Evolutionary conservation across 2,329 filamentous ascomycete genomes (phyloP).

Genomic region (Claviceps monticola): DNA sequence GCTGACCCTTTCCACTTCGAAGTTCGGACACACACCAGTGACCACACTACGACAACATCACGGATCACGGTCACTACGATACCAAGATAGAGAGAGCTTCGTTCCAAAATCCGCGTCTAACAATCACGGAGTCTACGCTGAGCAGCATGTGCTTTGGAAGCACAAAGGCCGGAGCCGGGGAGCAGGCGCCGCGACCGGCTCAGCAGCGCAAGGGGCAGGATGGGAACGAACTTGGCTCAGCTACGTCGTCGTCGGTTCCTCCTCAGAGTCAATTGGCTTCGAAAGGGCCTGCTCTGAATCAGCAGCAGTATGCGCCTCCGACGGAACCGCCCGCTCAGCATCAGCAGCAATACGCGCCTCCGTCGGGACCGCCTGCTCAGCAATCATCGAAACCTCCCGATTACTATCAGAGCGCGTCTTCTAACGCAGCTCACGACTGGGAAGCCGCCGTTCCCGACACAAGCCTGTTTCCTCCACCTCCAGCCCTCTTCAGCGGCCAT

Average conservation of each 20-base stretch:
- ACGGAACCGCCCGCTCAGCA: slow-evolving; percentile 16
- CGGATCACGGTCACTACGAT: too few species aligned
- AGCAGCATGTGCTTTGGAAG: slow-evolving; percentile 35
- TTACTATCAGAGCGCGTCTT: too few species aligned
- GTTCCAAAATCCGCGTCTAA: too few species aligned
- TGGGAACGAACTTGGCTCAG: slow-evolving; percentile 10
- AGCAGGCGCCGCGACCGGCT: slow-evolving; percentile 26
- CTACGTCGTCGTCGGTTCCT: slow-evolving; percentile 8
- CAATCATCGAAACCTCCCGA: too few species aligned
- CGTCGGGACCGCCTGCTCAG: slow-evolving; percentile 14
- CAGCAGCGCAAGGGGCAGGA: slow-evolving; percentile 10
- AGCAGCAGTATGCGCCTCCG: slow-evolving; percentile 15
- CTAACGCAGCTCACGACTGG: slow-evolving; percentile 51
- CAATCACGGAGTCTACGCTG: background rate
- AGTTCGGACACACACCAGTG: too few species aligned
- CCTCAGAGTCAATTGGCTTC: slow-evolving; percentile 1
- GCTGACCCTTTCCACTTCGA: too few species aligned
- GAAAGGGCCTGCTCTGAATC: slow-evolving; percentile 7
- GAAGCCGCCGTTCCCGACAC: slow-evolving; percentile 57
- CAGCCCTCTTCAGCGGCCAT: slow-evolving; percentile 48
- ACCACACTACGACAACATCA: too few species aligned
- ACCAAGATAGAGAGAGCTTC: too few species aligned
- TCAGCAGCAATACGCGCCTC: slow-evolving; percentile 15
- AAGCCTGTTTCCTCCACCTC: slow-evolving; percentile 57
- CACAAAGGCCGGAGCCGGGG: slow-evolving; percentile 22